Evolutionary conservation across 495 filamentous ascomycete species (phyloP).

Genomic region (Friedmanniomyces endolithicus): DNA sequence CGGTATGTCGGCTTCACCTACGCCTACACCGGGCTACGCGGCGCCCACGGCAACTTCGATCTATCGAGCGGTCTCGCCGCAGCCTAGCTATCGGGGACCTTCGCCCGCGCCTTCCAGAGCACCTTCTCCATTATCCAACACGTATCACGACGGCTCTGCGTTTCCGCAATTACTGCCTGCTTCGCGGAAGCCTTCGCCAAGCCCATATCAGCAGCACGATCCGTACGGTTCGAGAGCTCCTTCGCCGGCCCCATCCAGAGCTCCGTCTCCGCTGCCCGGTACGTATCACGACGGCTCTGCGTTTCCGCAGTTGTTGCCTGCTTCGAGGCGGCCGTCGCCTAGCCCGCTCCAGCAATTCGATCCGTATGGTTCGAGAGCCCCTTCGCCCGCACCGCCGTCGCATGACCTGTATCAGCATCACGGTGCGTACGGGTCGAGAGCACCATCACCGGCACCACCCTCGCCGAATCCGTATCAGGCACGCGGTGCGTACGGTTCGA

Average conservation of each 20-base stretch:
- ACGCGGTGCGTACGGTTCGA: slow-evolving; percentile 2
- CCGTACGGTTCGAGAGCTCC: slow-evolving; percentile 10
- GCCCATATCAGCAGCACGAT: slow-evolving; percentile 15
- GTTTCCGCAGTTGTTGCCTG: slow-evolving; percentile 12
- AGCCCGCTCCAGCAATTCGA: slow-evolving; percentile 17
- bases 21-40: slow-evolving; percentile 16
- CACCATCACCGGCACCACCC: slow-evolving; percentile 27
- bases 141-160: slow-evolving; percentile 18
- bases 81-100: slow-evolving; percentile 30
- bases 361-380: slow-evolving; percentile 7
- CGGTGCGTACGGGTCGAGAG: slow-evolving; percentile 2
- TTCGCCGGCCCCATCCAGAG: slow-evolving; percentile 24
- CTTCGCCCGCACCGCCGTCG: slow-evolving; percentile 24
- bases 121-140: slow-evolving; percentile 19
- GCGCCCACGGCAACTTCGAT: slow-evolving; percentile 25
- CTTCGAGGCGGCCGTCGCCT: slow-evolving; percentile 25
- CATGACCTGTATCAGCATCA: slow-evolving; percentile 22
- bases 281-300: slow-evolving; percentile 19
- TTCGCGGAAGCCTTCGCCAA: slow-evolving; percentile 26
- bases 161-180: slow-evolving; percentile 13
- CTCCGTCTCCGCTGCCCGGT: slow-evolving; percentile 19
- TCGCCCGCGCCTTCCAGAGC: slow-evolving; percentile 26
- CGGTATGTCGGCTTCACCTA: slow-evolving; percentile 8
- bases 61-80: slow-evolving; percentile 36
- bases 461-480: slow-evolving; percentile 23